Evolutionary conservation across 78 protist genomes (phyloP), one percentile per base, ranked within the genome.

Genomic region (Dictyostelium intermedium): DNA sequence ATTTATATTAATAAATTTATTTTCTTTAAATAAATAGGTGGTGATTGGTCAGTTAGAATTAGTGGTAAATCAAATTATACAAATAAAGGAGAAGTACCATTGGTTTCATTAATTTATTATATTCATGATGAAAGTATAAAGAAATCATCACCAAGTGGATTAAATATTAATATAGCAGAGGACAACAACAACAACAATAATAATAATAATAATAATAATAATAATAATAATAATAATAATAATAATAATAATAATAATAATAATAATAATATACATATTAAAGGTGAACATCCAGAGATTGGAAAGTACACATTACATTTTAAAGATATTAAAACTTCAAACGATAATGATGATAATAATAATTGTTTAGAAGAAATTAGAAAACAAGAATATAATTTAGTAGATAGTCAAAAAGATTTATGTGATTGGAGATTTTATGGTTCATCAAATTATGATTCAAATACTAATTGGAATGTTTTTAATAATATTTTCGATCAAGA

Each of bases 31-130:
- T 35, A 18, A 5, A 2, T 11, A 35, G 92, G 92, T 61, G 84
- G 84, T 50, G 86, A 89, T 41, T 89, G 93, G 93, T 60, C 83
- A 30, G 82, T 80, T 32, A 35, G 93, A 69, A 27, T 89, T 27
- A 74, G 84, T 50, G 93, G 87, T 23, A 79, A 35, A 18, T 27
- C 85, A 81, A 41, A 34, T 39, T 25, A 70, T 32, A 43, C 35
- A 43, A 20, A 20, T 8, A 37, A 20, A 23, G 23, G 23, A 14
- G 27, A 23, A 13, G 37, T 23, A 56, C 93, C 93, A 61, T 25
- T 61, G 7, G 32, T 69, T 3, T 89, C 93, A 10, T 25, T 89
- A 39, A 69, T 89, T 32, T 89, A 89, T 27, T 78, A 61, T 80
- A 80, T 89, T 11, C 80, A 70, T 20, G 93, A 89, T 45, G 93